Conservation (phyloP, 345 rosid species). For the Gynandropsis gynandra region DNA sequence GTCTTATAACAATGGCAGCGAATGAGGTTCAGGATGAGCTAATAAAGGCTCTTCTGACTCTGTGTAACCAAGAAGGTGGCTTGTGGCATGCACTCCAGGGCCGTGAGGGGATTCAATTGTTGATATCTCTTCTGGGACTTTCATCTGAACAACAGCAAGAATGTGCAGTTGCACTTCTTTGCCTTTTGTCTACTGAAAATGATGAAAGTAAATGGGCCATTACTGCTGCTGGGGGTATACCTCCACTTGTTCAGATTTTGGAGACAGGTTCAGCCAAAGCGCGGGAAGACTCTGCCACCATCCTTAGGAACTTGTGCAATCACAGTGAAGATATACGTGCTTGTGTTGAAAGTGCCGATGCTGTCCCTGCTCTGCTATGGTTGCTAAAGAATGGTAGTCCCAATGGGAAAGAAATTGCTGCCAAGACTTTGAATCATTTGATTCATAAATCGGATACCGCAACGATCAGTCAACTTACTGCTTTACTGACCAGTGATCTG, state of each 20-base stretch:
- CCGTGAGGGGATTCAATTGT: conserved; percentile 78
- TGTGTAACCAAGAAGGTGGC: conserved; percentile 45
- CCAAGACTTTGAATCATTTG: conserved; percentile 60
- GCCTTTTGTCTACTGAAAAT: conserved; percentile 61
- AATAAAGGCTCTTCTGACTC: conserved; percentile 48
- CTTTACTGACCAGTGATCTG: conserved; percentile 59
- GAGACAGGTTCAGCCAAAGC: conserved; percentile 83
- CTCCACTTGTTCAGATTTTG: conserved; percentile 77
- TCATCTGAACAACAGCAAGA: conserved; percentile 91
- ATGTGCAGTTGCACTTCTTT: conserved; percentile 62
- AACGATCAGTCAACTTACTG: conserved; percentile 67
- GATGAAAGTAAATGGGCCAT: conserved; percentile 97
- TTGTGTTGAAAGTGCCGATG: conserved; percentile 88
- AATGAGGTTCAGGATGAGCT: conserved; percentile 59
- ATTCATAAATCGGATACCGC: conserved; percentile 67
- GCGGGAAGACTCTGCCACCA: conserved; percentile 65
- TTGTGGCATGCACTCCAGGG: conserved; percentile 78
- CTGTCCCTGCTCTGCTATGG: conserved; percentile 71
- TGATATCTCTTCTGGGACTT: conserved; percentile 74
- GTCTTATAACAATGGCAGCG: conserved; percentile 66
- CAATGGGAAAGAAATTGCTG: conserved; percentile 67
- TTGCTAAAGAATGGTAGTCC: conserved; percentile 63
- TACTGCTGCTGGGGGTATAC: conserved; percentile 96
- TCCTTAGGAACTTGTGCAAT: conserved; percentile 73
- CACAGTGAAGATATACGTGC: conserved; percentile 87